Conservation (phyloP, 495 filamentous ascomycete species). For the Sordaria brevicollis region DNA sequence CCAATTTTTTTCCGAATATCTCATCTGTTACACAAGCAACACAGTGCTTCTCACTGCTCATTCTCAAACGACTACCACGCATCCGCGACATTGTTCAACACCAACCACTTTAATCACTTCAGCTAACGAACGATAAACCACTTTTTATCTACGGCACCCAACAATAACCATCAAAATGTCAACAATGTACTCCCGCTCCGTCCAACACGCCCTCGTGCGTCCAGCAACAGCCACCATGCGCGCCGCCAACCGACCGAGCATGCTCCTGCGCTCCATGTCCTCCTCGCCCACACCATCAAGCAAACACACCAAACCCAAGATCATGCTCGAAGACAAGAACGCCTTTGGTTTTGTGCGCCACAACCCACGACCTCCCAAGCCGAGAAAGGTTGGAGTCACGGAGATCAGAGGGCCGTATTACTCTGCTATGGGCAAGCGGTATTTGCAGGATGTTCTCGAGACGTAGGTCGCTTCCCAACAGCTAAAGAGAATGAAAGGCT, state of each 20-base stretch:
- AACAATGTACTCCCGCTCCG: not conserved
- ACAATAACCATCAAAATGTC: not conserved
- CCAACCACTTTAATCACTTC: not conserved
- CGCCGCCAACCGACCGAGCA: not conserved
- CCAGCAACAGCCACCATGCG: not conserved
- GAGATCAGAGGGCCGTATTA: constrained; percentile 51
- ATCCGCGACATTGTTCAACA: not conserved
- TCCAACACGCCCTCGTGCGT: not conserved
- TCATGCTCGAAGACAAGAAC: constrained; percentile 40
- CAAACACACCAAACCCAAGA: not conserved
- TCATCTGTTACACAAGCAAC: not conserved
- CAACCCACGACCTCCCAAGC: constrained; percentile 41
- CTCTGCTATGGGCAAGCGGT: constrained; percentile 42
- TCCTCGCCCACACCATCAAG: not conserved
- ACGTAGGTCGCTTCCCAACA: constrained; percentile 11
- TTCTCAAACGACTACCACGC: not conserved
- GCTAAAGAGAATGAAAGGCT: not conserved
- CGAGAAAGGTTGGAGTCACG: constrained; percentile 39
- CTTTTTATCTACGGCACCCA: not conserved
- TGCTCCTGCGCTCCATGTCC: not conserved
- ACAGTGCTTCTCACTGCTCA: not conserved
- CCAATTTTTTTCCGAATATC: not conserved
- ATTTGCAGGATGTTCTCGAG: constrained; percentile 42
- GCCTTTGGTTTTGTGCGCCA: constrained; percentile 45
- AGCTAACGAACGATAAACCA: too few relatives aligned